Conservation (phyloP, 1,284 basidiomycete species). For the Gymnopus androsaceus region DNA sequence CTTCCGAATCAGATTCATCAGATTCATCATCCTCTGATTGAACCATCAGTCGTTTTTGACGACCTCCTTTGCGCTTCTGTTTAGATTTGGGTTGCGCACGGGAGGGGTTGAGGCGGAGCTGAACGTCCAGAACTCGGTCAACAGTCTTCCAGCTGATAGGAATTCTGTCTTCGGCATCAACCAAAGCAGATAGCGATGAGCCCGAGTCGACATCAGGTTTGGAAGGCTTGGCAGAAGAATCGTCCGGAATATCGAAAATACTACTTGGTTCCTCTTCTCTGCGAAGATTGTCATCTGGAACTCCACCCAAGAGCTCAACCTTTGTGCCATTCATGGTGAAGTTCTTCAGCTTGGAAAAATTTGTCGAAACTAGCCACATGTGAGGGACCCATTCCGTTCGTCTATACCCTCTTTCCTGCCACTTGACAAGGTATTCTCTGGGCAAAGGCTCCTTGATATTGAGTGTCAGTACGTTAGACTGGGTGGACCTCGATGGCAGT, state of each 20-base stretch:
- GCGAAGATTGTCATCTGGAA: constrained; percentile 34
- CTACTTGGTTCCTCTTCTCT: constrained; percentile 32
- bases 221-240: constrained; percentile 30
- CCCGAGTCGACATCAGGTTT: constrained; percentile 18
- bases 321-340: constrained; percentile 74
- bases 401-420: constrained; percentile 74
- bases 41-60: constrained; percentile 19
- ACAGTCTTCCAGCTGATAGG: constrained; percentile 77
- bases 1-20: constrained; percentile 36
- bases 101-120: constrained; percentile 57
- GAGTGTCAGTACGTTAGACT: constrained; percentile 45
- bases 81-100: constrained; percentile 26
- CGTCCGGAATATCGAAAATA: constrained; percentile 29
- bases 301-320: constrained; percentile 62
- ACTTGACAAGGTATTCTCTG: constrained; percentile 90
- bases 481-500: constrained; percentile 62
- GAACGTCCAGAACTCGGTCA: constrained; percentile 79
- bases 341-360: constrained; percentile 65
- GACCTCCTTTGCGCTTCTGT: constrained; percentile 27
- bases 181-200: constrained; percentile 37
- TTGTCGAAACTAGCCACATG: constrained; percentile 77
- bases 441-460: constrained; percentile 66
- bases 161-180: constrained; percentile 71
- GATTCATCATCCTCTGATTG: constrained; percentile 28
- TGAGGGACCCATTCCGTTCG: constrained; percentile 88